phyloP scores from a whole-genome alignment of 2,329 filamentous ascomycete genomes.

The Neonectria neomacrospora region DNA sequence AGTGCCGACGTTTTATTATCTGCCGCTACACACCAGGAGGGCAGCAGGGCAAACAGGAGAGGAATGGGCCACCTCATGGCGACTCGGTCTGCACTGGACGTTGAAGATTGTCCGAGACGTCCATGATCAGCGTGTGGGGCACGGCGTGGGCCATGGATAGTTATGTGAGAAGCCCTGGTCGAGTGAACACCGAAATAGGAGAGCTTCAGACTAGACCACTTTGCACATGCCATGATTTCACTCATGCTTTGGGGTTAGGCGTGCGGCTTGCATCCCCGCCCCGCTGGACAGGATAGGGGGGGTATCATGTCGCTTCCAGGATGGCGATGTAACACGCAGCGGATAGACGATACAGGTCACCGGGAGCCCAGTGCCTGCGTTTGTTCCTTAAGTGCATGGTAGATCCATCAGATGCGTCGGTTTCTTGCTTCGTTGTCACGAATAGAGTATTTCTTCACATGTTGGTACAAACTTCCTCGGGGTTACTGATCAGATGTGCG shows the following conservation, averaged over 20 bases:
- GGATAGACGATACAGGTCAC: background rate
- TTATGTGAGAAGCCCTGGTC: background rate
- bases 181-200: background rate
- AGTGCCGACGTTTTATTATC: slow-evolving; percentile 22
- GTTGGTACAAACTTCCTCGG: too few relatives aligned
- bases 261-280: background rate
- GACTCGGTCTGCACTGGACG: slow-evolving; percentile 6
- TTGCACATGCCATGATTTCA: background rate
- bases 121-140: background rate
- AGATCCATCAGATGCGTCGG: too few relatives aligned
- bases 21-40: slow-evolving; percentile 10
- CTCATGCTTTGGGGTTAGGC: background rate
- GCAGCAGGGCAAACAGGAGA: slow-evolving; percentile 25
- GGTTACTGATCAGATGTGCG: too few relatives aligned
- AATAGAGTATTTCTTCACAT: too few relatives aligned
- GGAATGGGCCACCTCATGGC: slow-evolving; percentile 38
- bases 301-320: background rate
- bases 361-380: too few relatives aligned
- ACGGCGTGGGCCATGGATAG: background rate
- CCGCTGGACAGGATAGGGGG: background rate
- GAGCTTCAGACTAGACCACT: background rate
- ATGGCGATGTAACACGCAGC: background rate
- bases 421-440: too few relatives aligned
- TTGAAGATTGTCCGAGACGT: background rate
- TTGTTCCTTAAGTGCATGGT: too few relatives aligned